Base-by-base conservation (phyloP, 1,284 basidiomycete species). In the Ceratobasidium theobromae region DNA sequence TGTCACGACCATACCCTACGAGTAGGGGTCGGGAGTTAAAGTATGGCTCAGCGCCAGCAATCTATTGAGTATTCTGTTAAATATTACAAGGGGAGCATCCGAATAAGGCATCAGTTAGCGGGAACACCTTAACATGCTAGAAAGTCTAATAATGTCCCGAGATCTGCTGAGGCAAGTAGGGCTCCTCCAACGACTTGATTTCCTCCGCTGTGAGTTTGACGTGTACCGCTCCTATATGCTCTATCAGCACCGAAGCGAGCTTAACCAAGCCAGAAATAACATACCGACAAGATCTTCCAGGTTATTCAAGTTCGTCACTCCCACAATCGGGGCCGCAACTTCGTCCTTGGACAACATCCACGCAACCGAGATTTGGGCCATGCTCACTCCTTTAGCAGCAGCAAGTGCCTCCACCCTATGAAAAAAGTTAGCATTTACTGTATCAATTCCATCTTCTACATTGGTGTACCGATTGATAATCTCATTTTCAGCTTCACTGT, bases 331-430 rank as follows among this genome's bases (percentile, higher is more conserved):
- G n/a, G 66, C 66, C 5, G 46, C 30, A 6, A 67, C 41, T 16
- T 41, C 28, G 27, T 41, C 51, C 48, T 66, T 35, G 21, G 52
- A 54, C 64, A 54, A 16, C 35, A 41, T 18, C 52, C 45, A 55
- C 18, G 33, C 33, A 18, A 54, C 11, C 23, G n/a, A 27, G 18
- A 58, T 23, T 23, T 43, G 40, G 5, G 32, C 33, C 28, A 58
- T 73, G 73, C 69, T 69, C 69, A 46, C 68, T 66, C 45, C 67
- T 70, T 70, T 3, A 67, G 3, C 70, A 49, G 71, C 68, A 1
- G 71, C 66, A 32, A 77, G 75, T 25, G 54, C 69, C 30, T 74
- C 67, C 21, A 77, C 67, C 4, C 28, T 53, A 25, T 25, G 16
- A 5, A 12, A 6, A 25, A 18, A n/a, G 30, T 16, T 33, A 8